Evolutionary conservation across 1,139 yeast genomes (phyloP), one percentile per base, ranked within the genome.

Genomic region (Sugiyamaella paludigena): DNA sequence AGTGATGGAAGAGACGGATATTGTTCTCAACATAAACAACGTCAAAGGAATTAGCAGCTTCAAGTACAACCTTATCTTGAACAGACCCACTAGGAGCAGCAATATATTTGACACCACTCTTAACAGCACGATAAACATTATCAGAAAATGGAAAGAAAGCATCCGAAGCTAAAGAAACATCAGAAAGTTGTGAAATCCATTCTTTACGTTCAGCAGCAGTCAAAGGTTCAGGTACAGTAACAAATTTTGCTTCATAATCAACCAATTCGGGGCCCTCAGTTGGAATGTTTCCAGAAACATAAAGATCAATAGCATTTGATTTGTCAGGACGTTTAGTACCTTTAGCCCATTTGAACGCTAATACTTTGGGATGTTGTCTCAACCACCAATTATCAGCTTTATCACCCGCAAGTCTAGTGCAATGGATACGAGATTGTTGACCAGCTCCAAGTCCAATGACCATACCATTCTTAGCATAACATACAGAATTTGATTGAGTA

Each of bases 111-210:
- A 89, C 98, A 69, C 98, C 98, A 26, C 95, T 85, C 76, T 87
- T 83, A 49, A 84, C 96, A 55, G 98, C 98, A 71, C 98, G 82
- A 81, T 91, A 89, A 61, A 94, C 96, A 66, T 94, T 92, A 73
- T 92, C 98, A 58, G 98, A 95, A 92, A 92, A 92, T 73, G 98
- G 98, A 95, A 92, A 92, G 81, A 92, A 92, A 36, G 98, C 98
- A 70, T 92, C 98, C 2, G 97, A 88, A 13, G 97, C 85, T 62
- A 89, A 78, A 8, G 98, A 91, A 53, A 94, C 98, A 61, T 87
- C 83, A 53, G 74, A 79, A 68, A 88, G 78, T 74, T 89, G 81
- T 55, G 74, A 65, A 59, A 84, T 73, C 98, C 98, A 92, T 63
- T 87, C 96, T 58, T 75, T 74, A 74, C 94, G 87, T 77, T 94